These are phyloP conservation scores for Cudoniella acicularis DNA, from an alignment of 495 filamentous ascomycete species.

Conservation along the genomic window DNA sequence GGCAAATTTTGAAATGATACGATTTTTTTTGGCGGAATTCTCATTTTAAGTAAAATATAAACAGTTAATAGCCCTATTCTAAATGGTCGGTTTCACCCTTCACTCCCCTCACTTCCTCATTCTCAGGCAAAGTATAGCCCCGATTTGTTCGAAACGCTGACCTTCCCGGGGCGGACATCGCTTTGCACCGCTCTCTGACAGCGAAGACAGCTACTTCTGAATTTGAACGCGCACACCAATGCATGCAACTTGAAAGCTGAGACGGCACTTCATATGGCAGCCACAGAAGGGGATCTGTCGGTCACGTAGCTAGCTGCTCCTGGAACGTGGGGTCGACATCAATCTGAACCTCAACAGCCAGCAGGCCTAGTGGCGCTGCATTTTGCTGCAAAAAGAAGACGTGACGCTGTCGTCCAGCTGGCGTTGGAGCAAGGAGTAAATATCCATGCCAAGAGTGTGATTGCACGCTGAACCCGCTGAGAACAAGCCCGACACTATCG, in stretches of 20 bases:
- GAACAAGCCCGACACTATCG: too few relatives aligned
- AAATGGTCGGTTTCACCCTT: too few relatives aligned
- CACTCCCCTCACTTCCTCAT: not conserved
- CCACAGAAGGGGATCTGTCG: not conserved
- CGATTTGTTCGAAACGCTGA: not conserved
- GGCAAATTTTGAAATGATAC: too few relatives aligned
- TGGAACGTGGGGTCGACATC: conserved; percentile 21
- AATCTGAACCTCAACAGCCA: conserved; percentile 4
- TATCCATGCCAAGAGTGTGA: conserved; percentile 24
- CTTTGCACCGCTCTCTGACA: too few relatives aligned
- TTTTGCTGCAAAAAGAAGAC: conserved; percentile 34
- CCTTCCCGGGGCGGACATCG: not conserved
- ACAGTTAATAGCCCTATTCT: too few relatives aligned
- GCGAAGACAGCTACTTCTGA: not conserved
- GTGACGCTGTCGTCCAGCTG: conserved; percentile 34
- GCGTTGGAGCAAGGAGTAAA: conserved; percentile 33
- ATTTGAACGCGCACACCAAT: not conserved
- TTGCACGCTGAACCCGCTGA: not conserved
- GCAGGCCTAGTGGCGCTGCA: conserved; percentile 30
- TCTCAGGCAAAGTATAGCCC: not conserved
- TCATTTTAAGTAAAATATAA: too few relatives aligned
- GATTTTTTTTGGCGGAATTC: too few relatives aligned
- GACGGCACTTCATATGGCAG: not conserved
- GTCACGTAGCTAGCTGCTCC: conserved; percentile 23
- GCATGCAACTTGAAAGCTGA: not conserved